phyloP scores from a whole-genome alignment of 1,139 yeast species.

The Arxiozyma slooffiae region DNA sequence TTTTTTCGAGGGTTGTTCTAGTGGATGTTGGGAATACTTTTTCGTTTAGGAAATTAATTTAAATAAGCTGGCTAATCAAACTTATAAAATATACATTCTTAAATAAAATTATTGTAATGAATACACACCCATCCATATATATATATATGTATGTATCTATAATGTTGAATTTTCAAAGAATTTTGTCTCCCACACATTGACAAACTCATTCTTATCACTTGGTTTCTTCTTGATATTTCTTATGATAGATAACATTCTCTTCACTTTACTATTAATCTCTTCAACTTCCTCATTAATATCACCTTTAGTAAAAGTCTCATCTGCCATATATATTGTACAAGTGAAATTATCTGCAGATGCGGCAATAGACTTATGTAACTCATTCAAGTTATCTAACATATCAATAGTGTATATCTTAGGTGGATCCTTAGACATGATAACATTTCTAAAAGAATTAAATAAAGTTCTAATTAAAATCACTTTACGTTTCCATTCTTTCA shows the following conservation, averaged over 20 bases:
- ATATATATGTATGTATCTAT: neutral
- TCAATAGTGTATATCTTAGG: conserved; percentile 13
- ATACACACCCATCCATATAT: no score
- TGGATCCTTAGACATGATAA: conserved; percentile 36
- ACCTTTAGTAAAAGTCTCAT: conserved; percentile 14
- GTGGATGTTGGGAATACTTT: no score
- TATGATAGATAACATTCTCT: conserved; percentile 15
- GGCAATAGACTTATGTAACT: conserved; percentile 25
- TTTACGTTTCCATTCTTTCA: conserved; percentile 43
- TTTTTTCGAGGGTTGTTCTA: neutral
- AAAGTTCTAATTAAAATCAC: conserved; percentile 47
- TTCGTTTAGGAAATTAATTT: no score
- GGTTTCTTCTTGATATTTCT: conserved; percentile 21
- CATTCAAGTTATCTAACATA: conserved; percentile 24
- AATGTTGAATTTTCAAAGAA: conserved; percentile 13
- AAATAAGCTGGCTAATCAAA: no score
- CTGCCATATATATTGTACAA: conserved; percentile 29
- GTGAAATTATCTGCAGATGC: conserved; percentile 31
- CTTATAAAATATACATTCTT: no score
- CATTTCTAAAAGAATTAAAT: conserved; percentile 45
- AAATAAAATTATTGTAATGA: no score
- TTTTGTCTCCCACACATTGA: conserved; percentile 28
- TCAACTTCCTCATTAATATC: conserved; percentile 15
- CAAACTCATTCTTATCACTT: conserved; percentile 25
- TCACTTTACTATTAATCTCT: conserved; percentile 12